Base-by-base conservation (phyloP, 2,329 filamentous ascomycete genomes). In the Colletotrichum horii region DNA sequence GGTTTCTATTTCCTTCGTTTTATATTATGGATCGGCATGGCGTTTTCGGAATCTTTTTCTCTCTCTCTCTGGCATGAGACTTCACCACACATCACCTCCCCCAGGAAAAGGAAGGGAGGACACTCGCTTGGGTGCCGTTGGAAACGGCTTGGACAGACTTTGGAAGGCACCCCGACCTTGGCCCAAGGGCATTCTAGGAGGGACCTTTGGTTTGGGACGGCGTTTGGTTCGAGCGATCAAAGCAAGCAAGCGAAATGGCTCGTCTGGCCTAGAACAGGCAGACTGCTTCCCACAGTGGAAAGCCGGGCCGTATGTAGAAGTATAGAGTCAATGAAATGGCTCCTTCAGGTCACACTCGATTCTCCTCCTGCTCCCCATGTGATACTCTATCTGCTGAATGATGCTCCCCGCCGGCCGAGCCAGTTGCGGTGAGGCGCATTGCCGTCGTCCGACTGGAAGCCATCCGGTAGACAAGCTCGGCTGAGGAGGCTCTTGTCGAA, bases 271-370 rank as follows among this genome's bases (percentile, higher is more conserved):
- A 34, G 62, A 75, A 73, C 48, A 75, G 73, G 38, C 38, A 48
- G 19, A 48, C 70, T 72, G 56, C 38, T 38, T 73, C 73, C 69
- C 5, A 60, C 36, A 48, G 38, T 48, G 62, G 73, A 65, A 75
- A 56, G 68, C 69, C 73, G 56, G 73, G 70, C 73, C 43, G 64
- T 75, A 52, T 75, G 73, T 75, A 75, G 73, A 75, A 68, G 32
- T 65, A 73, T 58, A 58, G 55, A 75, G 62, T 68, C 73, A 73
- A 72, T 73, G 56, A 43, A 65, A 30, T 73, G 73, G 58, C 73
- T 73, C 70, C 24, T 38, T 48, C 58, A 67, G 30, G 34, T 58
- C 38, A 32, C 56, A 48, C 62, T 30, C 28, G 30, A 22, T 14
- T 15, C 28, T 55, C 36, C 22, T 30, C 14, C 16, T 28, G n/a